Base-by-base conservation (phyloP, 169 alveolate species). In the Nephromyces sp. region DNA sequence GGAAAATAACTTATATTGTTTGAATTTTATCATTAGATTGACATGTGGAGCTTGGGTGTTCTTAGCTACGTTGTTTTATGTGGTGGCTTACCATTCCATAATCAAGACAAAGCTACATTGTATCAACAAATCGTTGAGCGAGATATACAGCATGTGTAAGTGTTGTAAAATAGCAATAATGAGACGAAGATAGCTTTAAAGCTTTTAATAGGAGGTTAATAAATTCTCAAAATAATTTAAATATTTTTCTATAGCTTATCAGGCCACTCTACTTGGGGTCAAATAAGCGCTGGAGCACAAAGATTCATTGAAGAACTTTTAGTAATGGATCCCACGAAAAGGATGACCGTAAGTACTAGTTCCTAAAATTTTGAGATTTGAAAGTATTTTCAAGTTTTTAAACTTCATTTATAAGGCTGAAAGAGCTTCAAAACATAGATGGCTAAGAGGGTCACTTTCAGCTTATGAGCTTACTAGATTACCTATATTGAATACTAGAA, bases 21-120 rank as follows among this genome's bases (percentile, higher is more conserved):
- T 15, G 15, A 15, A n/a, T 43, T 15, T 43, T 15, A 15, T 43
- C 57, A n/a, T 22, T 77, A 81, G 72, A 70, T 72, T 6, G 87
- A 81, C 79, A 77, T 81, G 69, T 81, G 87, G 87, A 62, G 82
- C 30, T 65, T 81, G 8, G 87, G 87, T 27, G 85, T 78, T 8
- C 22, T 81, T 35, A 51, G 82, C 8, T 81, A 74, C 31, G 87
- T 75, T 27, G 74, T 76, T 29, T 65, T 81, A 3, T 77, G 75
- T 22, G 87, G 87, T 29, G 68, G 75, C 3, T 52, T 75, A 22
- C 84, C 87, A 30, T 81, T 81, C 61, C 70, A 68, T 24, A 67
- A 64, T 22, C 27, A 5, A 30, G 77, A 74, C 22, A 31, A 43
- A n/a, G 29, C 70, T 30, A 74, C 51, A 5, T 52, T 74, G 63